These are phyloP conservation scores for Pleurotus ostreatus DNA, from an alignment of 768 basidiomycete species.

Conservation along the genomic window DNA sequence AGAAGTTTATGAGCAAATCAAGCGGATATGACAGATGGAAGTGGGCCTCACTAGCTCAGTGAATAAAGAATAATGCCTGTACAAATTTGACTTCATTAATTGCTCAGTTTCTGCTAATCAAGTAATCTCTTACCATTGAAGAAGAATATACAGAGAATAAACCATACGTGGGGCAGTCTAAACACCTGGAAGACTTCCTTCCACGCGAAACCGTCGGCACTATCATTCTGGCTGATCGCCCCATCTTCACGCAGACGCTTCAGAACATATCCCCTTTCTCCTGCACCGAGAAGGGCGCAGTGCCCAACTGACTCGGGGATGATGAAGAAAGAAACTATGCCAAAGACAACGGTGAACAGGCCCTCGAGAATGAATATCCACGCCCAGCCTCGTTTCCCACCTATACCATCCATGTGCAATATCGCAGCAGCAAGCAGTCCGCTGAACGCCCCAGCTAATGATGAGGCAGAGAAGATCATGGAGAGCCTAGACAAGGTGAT, in stretches of 20 bases:
- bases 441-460: conserved; percentile 2
- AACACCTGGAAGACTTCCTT: conserved; percentile 27
- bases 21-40: not conserved
- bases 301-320: conserved; percentile 28
- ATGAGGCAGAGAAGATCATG: conserved; percentile 2
- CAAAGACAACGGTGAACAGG: conserved; percentile 39
- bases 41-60: conserved; percentile 13
- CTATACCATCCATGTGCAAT: conserved; percentile 38
- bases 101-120: not conserved
- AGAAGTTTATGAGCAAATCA: not conserved
- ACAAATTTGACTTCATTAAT: not conserved
- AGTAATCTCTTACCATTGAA: conserved; percentile 23
- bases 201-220: conserved; percentile 33
- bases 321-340: conserved; percentile 32
- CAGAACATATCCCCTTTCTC: conserved; percentile 9
- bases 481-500: conserved; percentile 12
- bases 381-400: conserved; percentile 40
- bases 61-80: conserved; percentile 17
- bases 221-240: conserved; percentile 14
- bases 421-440: conserved; percentile 38
- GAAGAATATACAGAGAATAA: conserved; percentile 28
- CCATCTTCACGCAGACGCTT: conserved; percentile 12
- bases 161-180: conserved; percentile 32
- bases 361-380: conserved; percentile 49
- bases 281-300: not conserved